Conservation (phyloP, 164 flowering plant species). For the Kingdonia uniflora region DNA sequence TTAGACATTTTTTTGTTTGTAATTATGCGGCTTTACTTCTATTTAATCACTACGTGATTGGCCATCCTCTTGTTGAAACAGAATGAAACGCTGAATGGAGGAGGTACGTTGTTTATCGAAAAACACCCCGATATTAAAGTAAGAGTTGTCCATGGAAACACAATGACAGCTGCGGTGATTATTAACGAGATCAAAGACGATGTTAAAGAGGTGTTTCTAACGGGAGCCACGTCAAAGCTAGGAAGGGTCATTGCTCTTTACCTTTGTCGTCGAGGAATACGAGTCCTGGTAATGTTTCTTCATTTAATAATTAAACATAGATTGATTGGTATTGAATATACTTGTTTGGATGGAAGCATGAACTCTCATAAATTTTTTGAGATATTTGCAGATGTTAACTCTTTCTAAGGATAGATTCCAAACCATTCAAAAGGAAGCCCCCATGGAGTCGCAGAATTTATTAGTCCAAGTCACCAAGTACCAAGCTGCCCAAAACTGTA, state of each 20-base stretch:
- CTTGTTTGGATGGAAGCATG: neutral
- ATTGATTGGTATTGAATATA: no score
- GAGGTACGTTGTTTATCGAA: slow-evolving; percentile 71
- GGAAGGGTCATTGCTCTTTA: slow-evolving; percentile 96
- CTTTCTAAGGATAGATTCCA: slow-evolving; percentile 69
- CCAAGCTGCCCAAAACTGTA: slow-evolving; percentile 71
- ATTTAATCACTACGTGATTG: no score
- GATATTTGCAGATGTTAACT: slow-evolving; percentile 63
- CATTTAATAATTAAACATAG: neutral
- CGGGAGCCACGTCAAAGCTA: slow-evolving; percentile 97
- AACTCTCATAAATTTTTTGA: neutral
- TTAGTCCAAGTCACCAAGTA: slow-evolving; percentile 84
- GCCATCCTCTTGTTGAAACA: slow-evolving; percentile 16
- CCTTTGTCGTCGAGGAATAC: slow-evolving; percentile 47
- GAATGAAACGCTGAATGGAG: slow-evolving; percentile 93
- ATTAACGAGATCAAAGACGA: slow-evolving; percentile 54
- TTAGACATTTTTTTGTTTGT: no score
- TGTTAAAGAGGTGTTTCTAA: slow-evolving; percentile 65
- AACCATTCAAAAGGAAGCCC: slow-evolving; percentile 73
- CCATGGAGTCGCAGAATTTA: slow-evolving; percentile 42
- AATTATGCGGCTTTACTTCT: no score
- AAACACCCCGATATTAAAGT: slow-evolving; percentile 72
- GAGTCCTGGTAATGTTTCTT: slow-evolving; percentile 52
- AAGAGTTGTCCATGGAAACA: slow-evolving; percentile 87
- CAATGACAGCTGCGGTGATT: slow-evolving; percentile 86